Evolutionary conservation across 768 basidiomycete species (phyloP).

Genomic region (Royoungia palumana): DNA sequence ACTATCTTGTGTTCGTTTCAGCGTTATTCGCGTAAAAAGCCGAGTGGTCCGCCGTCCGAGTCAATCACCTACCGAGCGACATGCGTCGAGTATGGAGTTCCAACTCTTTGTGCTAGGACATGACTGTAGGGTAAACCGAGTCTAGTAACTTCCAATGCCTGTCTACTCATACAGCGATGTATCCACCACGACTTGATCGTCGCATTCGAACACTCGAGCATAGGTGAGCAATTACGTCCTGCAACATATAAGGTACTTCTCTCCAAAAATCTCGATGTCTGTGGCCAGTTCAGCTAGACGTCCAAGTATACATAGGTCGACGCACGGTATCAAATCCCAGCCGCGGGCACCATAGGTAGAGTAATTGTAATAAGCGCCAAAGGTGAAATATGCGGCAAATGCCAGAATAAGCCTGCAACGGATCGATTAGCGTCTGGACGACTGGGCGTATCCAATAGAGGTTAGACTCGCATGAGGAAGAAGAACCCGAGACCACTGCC

Average conservation of each 20-base stretch:
- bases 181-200: conserved; percentile 65
- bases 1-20: neutral
- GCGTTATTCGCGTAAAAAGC: conserved; percentile 9
- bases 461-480: conserved; percentile 71
- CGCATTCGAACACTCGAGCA: conserved; percentile 71
- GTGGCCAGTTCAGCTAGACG: neutral
- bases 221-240: conserved; percentile 73
- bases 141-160: conserved; percentile 6
- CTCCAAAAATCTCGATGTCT: conserved; percentile 90
- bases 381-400: conserved; percentile 63
- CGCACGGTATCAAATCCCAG: conserved; percentile 80
- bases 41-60: no score
- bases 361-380: conserved; percentile 88
- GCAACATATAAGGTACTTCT: conserved; percentile 83
- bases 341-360: conserved; percentile 84
- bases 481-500: conserved; percentile 87
- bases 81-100: no score
- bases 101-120: neutral
- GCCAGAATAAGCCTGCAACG: conserved; percentile 53
- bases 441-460: neutral
- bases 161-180: conserved; percentile 62
- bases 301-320: conserved; percentile 17
- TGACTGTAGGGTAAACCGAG: conserved; percentile 8
- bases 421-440: conserved; percentile 25
- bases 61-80: no score